Conservation (phyloP, 2,329 filamentous ascomycete genomes). For the Drechmeria coniospora region DNA sequence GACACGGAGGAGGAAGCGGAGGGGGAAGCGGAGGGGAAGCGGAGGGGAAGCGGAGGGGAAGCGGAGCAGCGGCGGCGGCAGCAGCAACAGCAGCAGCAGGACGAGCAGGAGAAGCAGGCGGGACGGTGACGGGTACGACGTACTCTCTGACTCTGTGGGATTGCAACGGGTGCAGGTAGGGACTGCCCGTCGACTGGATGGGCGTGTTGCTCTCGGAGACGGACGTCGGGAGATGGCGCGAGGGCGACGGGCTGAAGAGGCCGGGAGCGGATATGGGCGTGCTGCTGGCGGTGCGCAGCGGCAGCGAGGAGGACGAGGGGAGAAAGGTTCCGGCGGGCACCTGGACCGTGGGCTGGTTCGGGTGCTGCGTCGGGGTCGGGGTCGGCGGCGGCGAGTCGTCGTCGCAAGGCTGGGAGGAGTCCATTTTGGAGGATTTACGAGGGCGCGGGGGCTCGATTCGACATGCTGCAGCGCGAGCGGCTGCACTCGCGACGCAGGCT, state of each 20-base stretch:
- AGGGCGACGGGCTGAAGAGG: slow-evolving; percentile 38
- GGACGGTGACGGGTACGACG: too few relatives aligned
- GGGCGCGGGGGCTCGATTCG: slow-evolving; percentile 3
- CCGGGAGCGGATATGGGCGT: slow-evolving; percentile 47
- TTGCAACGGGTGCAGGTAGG: slow-evolving; percentile 56
- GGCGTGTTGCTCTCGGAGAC: slow-evolving; percentile 40
- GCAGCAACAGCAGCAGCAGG: not conserved
- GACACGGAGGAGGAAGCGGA: too few relatives aligned
- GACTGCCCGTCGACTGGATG: slow-evolving; percentile 33
- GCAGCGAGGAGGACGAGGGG: slow-evolving; percentile 22
- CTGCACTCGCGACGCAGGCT: slow-evolving; percentile 3
- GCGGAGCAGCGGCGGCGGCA: not conserved
- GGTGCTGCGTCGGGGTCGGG: slow-evolving; percentile 1
- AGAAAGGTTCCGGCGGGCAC: slow-evolving; percentile 16
- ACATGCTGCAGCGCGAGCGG: slow-evolving; percentile 5
- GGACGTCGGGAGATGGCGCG: slow-evolving; percentile 25
- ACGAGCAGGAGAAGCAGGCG: slow-evolving; percentile 1
- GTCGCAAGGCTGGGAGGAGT: slow-evolving; percentile 3
- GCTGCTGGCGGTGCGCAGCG: slow-evolving; percentile 34
- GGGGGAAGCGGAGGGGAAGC: too few relatives aligned
- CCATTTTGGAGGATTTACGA: slow-evolving; percentile 5
- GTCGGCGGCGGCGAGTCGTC: slow-evolving; percentile 2
- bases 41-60: too few relatives aligned
- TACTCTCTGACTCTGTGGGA: slow-evolving; percentile 63
- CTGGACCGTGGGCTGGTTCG: slow-evolving; percentile 4